Base-by-base conservation (phyloP, 2,329 filamentous ascomycete species). In the Fusarium devonianum region DNA sequence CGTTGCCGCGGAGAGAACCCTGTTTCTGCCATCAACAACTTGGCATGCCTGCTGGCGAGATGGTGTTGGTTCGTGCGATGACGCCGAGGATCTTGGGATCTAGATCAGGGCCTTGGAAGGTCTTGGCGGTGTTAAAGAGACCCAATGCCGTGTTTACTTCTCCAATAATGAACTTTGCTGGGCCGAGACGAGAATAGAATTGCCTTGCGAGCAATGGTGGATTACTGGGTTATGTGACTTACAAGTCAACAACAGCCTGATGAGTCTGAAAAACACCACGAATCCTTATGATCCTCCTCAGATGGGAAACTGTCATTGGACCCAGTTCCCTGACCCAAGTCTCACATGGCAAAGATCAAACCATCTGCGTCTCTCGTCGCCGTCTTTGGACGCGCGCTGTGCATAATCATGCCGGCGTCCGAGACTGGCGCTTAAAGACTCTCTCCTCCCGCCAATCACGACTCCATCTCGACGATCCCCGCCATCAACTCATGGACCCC, bases 351-450 rank as follows among this genome's bases (percentile, higher is more conserved):
- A 57, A 60, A 16, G 22, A 32, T 21, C 30, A 32, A 49, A 53
- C 41, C 38, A 37, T 10, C 28, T 16, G 32, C 21, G 29, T 41
- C 21, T 21, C 32, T 50, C 33, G 26, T 42, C 8, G 25, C 28
- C 46, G 42, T 43, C 39, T 45, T 36, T 58, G 49, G 22, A 61
- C 57, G 57, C 57, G 32, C n/a, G n/a, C n/a, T 23, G 52, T 50
- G 42, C 53, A 44, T 59, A 33, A 3, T 2, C n/a, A 54, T 58
- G 57, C 54, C 58, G 45, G 21, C 37, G 23, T 30, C 56, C 59
- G 44, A 57, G 42, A 45, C 46, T 49, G 42, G 59, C 59, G 59
- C 59, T 62, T 62, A 62, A 48, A 46, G 8, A 7, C 8, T 10
- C n/a, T 6, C n/a, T 5, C 13, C 13, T n/a, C 23, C 18, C 30